Base-by-base conservation (phyloP, 1,139 yeast species). In the Pichia sp. region DNA sequence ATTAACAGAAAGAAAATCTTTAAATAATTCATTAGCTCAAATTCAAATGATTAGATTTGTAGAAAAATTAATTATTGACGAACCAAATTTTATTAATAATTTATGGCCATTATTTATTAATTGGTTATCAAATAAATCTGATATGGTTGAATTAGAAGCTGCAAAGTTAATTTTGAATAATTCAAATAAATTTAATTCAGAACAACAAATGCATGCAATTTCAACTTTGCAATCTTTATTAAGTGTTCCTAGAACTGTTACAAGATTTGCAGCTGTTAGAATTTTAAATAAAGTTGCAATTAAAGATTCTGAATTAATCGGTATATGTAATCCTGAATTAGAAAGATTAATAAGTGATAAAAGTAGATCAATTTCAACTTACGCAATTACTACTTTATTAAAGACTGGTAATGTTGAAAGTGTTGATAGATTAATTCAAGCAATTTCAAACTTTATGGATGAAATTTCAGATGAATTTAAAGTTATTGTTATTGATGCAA, bases 391-490 rank as follows among this genome's bases (percentile, higher is more conserved):
- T 37, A 92, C 97, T 4, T 73, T 92, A 60, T 78, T 92, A 64
- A 92, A 90, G 69, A 92, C 98, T 6, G 96, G 97, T 65, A 92
- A 92, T 50, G 84, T 89, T 50, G 89, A 85, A 53, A 83, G 82
- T 59, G 96, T 92, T 46, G 96, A 92, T 62, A 77, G 96, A 59
- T 77, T 92, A 57, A 87, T 92, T 65, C 73, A 82, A 52, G 90
- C 89, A 51, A 87, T 94, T 70, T 77, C 95, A 31, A 84, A 87
- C 35, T 83, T 87, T 61, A 87, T 90, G 84, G 87, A 81, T 61
- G 97, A 90, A 57, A 92, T 92, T 55, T 80, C 96, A 36, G 98
- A 92, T 64, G 98, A 92, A 63, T 94, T 94, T 72, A 87, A 87
- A 66, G 80, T 89, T 53, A 92, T 89, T 55, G 95, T 92, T 44